Conservation (phyloP, 139 green algal genomes). For the Chlamydomonas incerta region DNA sequence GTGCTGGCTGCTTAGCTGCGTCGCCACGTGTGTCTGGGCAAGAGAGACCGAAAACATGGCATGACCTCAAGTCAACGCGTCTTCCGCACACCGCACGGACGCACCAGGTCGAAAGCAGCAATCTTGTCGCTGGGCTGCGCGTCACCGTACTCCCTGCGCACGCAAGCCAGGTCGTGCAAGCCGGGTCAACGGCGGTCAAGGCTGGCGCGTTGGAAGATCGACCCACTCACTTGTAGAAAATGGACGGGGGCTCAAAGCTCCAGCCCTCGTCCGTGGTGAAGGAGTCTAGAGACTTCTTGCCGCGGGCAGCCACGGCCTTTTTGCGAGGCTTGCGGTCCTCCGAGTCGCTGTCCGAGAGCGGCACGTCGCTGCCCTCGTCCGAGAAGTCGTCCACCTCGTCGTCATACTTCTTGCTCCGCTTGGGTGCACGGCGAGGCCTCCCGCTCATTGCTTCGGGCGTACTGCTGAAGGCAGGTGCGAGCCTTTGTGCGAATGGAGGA, state of each 20-base stretch:
- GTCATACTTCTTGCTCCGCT: conserved; percentile 19
- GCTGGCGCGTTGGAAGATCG: no score
- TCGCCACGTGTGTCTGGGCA: no score
- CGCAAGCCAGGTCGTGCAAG: background rate
- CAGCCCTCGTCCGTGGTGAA: conserved; percentile 38
- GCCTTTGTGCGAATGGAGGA: no score
- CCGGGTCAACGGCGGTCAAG: background rate
- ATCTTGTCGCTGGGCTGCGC: conserved; percentile 60
- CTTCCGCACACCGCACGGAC: background rate
- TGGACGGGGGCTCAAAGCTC: conserved; percentile 49
- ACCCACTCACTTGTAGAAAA: conserved; percentile 60
- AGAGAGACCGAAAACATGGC: no score
- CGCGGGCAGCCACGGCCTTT: background rate
- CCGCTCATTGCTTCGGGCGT: background rate
- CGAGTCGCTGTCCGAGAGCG: background rate
- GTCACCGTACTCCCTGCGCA: conserved; percentile 45
- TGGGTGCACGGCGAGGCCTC: conserved; percentile 7
- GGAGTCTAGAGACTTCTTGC: background rate
- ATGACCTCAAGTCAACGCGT: no score
- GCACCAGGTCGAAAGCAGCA: conserved; percentile 78
- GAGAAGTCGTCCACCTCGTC: conserved; percentile 13
- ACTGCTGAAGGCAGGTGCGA: no score
- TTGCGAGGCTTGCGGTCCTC: conserved; percentile 42
- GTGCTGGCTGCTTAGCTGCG: no score
- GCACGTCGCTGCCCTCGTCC: conserved; percentile 3